Evolutionary conservation across 306 rosid species (phyloP), one percentile per base, ranked within the genome.

Genomic region (Psophocarpus tetragonolobus): DNA sequence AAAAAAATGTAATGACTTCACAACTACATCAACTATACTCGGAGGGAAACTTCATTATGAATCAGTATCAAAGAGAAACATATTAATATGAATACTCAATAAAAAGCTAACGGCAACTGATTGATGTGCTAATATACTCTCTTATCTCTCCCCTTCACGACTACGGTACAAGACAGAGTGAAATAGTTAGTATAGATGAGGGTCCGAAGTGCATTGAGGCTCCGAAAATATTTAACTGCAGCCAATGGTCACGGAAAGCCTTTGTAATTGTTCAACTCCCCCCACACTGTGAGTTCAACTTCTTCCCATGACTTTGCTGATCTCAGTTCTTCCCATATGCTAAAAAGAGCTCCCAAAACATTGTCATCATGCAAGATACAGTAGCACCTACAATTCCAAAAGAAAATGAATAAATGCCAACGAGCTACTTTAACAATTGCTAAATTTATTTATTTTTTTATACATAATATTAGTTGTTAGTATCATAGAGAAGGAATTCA

Each of bases 221-320:
- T 60, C 77, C 48, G 7, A 58, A 57, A 65, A 39, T 30, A 65
- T 67, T 30, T 62, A 36, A 18, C 41, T 15, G 61, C 72, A 24
- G 66, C 73, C 15, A 69, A 76, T 72, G 73, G 82, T 89, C 81
- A 87, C 54, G 87, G 74, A 77, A 89, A 88, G 65, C 95, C 97
- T 80, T 77, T 81, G 87, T 95, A 92, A 77, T 79, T 81, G 81
- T 92, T 92, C 71, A 95, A 80, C 41, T 82, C 92, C 14, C 97
- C 94, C 97, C 97, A 92, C 14, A 91, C 97, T 0, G 73, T 68
- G 35, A 78, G 86, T 84, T 95, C 97, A 73, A 95, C 94, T 80
- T 87, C 97, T 85, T 95, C 97, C 99, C 99, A 95, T 24, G 99
- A 88, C 38, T 87, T 38, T 26, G 93, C 95, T 36, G 85, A 79